A percentile compares a stretch with the other conserved stretches of the same genome.
These are phyloP conservation scores for Neolentinus lepideus DNA, from an alignment of 1,284 basidiomycete genomes.

Conservation along the genomic window DNA sequence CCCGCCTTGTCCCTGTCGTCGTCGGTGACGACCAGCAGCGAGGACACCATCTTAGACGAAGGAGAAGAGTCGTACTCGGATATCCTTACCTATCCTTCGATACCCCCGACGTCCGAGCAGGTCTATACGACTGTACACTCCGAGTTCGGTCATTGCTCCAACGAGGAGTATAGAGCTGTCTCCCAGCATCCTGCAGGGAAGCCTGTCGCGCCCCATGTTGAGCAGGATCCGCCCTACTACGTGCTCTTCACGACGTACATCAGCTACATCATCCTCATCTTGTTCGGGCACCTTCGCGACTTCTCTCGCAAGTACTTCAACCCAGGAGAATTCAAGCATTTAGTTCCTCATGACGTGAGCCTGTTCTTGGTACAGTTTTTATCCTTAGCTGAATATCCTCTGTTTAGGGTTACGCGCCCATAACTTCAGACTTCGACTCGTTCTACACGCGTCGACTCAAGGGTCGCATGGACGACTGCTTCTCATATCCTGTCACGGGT, in stretches of 20 bases:
- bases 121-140: slow-evolving; percentile 72
- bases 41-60: slow-evolving; percentile 56
- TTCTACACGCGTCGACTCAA: slow-evolving; percentile 98
- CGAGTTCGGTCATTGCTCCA: slow-evolving; percentile 82
- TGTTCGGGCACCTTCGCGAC: slow-evolving; percentile 90
- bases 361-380: slow-evolving; percentile 6
- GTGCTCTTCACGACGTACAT: slow-evolving; percentile 90
- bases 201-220: slow-evolving; percentile 43
- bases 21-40: slow-evolving; percentile 54
- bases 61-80: slow-evolving; percentile 37
- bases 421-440: slow-evolving; percentile 98
- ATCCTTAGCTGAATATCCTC: slow-evolving; percentile 4
- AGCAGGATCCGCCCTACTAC: slow-evolving; percentile 84
- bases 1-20: slow-evolving; percentile 67
- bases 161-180: slow-evolving; percentile 61
- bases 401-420: slow-evolving; percentile 84
- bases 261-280: slow-evolving; percentile 84
- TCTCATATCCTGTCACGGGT: slow-evolving; percentile 89
- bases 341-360: slow-evolving; percentile 78
- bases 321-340: slow-evolving; percentile 69
- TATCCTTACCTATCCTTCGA: slow-evolving; percentile 48
- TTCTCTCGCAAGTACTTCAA: slow-evolving; percentile 88
- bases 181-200: slow-evolving; percentile 53
- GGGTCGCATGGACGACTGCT: slow-evolving; percentile 92
- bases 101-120: slow-evolving; percentile 70